Conservation (phyloP, 352 stramenopile species). For the Globisporangium ultimum region DNA sequence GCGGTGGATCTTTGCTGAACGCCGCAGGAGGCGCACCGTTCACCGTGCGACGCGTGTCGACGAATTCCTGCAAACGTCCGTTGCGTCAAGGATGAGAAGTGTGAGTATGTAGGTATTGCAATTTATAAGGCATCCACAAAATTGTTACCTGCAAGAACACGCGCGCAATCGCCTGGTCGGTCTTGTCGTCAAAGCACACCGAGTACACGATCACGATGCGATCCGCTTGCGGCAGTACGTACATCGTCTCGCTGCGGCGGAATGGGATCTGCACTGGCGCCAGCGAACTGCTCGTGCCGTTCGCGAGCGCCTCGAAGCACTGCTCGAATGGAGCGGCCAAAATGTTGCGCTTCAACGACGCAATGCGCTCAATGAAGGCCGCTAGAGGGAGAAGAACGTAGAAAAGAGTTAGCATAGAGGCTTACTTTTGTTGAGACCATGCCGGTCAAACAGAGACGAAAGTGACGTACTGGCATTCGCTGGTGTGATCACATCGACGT, state of each 20-base stretch:
- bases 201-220: conserved; percentile 92
- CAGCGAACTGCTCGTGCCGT: conserved; percentile 51
- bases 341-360: conserved; percentile 83
- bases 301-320: conserved; percentile 75
- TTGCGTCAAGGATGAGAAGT: conserved; percentile 1
- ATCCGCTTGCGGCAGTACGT: conserved; percentile 79
- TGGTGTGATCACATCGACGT: conserved; percentile 74
- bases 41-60: conserved; percentile 89
- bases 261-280: conserved; percentile 81
- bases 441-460: neutral
- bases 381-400: conserved; percentile 20
- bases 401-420: neutral
- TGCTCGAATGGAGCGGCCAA: conserved; percentile 75
- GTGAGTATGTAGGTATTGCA: neutral
- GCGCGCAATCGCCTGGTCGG: conserved; percentile 87
- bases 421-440: neutral
- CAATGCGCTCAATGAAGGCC: conserved; percentile 70
- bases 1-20: conserved; percentile 89
- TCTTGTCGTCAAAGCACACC: conserved; percentile 92
- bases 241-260: conserved; percentile 83
- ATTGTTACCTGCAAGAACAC: conserved; percentile 84
- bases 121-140: neutral
- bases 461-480: conserved; percentile 47
- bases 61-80: conserved; percentile 74
- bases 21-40: conserved; percentile 91